Percentiles rank a stretch among this genome's conserved stretches.
These are phyloP conservation scores for Blastobotrys malaysiensis DNA, from an alignment of 1,139 yeast species.

Conservation along the genomic window DNA sequence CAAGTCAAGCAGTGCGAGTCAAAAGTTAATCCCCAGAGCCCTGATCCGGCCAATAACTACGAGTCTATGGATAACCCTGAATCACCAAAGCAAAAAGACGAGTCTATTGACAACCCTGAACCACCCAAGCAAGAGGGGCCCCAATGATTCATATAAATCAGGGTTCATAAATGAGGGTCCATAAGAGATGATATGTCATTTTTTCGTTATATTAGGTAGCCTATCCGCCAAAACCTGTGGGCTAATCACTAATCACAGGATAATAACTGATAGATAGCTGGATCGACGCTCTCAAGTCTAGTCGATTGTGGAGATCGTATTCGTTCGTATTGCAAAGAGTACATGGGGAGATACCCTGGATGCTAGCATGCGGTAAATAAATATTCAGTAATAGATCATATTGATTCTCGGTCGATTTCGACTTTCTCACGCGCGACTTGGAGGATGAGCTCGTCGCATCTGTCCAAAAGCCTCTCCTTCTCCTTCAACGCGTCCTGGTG, in stretches of 20 bases:
- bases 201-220: neutral
- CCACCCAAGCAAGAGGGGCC: neutral
- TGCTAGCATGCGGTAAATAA: neutral
- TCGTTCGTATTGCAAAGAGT: too few species aligned
- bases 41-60: neutral
- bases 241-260: too few species aligned
- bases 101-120: too few species aligned
- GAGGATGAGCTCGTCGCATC: constrained; percentile 66
- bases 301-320: too few species aligned
- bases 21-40: neutral
- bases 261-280: too few species aligned
- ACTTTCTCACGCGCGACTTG: constrained; percentile 51
- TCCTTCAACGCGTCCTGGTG: constrained; percentile 54
- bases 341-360: too few species aligned
- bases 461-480: constrained; percentile 58
- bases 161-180: too few species aligned
- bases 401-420: constrained; percentile 26
- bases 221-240: neutral
- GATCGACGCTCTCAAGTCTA: too few species aligned
- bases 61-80: neutral
- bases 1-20: neutral
- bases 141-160: neutral
- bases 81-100: neutral
- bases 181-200: neutral
- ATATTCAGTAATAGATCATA: constrained; percentile 2